Base-by-base conservation (phyloP, 1,139 yeast species). In the Candida pseudoviswanathii region DNA sequence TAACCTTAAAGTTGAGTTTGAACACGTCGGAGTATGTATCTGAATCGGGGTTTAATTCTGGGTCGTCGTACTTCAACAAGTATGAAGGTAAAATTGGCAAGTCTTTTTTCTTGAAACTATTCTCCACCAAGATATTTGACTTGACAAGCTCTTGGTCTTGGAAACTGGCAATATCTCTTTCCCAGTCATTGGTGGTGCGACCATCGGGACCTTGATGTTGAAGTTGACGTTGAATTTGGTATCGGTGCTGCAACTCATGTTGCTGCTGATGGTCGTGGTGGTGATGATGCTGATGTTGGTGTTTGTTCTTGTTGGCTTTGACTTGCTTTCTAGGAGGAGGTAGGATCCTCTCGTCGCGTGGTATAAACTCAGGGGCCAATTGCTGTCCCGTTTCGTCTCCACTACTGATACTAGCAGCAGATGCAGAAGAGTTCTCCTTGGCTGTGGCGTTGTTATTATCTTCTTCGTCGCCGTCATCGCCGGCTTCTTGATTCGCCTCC, bases 41-140 rank as follows among this genome's bases (percentile, higher is more conserved):
- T 5, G 68, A 63, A 42, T 63, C 63, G 0, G 62, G 43, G 16
- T 62, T 56, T 25, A 63, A 40, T 43, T 64, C 66, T 0, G 67
- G 62, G 33, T 68, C 67, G 56, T 59, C 51, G 32, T 52, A 52
- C 54, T 64, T 54, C 54, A 60, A 57, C 63, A 58, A 60, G 58
- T 55, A 60, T 7, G 51, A 53, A 5, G 51, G 49, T 24, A 54
- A 44, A 1, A 50, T 45, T 9, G 67, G 80, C 43, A 61, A 64
- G 22, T 50, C 66, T 58, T 63, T 71, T 57, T 66, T 71, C 49
- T 53, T 58, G 50, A 64, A 67, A 44, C 57, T 52, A 38, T 65
- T 58, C 54, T 61, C 64, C 48, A 71, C 54, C 38, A 57, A 40
- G 34, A 45, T 51, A 44, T 45, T 50, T 7, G 53, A 48, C 27